Evolutionary conservation across 805 yeast genomes (phyloP).

Genomic region (Candida maltosa): DNA sequence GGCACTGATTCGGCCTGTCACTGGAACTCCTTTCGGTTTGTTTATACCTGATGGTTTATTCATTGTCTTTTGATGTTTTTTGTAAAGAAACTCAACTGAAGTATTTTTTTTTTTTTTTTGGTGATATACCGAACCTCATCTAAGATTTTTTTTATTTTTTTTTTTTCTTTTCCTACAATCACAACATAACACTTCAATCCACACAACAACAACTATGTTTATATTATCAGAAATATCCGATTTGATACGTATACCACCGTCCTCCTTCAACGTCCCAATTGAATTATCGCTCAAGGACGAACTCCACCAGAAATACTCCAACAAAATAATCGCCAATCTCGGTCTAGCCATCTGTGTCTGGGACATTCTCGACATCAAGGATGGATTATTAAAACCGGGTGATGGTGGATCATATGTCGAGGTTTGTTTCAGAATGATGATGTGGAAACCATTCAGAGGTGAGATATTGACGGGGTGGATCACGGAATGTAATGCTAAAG

Average conservation of each 20-base stretch:
- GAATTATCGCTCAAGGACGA: constrained; percentile 74
- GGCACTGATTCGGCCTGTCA: constrained; percentile 7
- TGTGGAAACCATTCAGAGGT: constrained; percentile 93
- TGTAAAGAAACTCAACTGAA: no score
- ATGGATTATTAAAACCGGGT: constrained; percentile 88
- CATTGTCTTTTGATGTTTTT: no score
- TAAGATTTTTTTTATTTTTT: no score
- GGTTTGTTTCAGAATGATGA: constrained; percentile 68
- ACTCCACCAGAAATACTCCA: constrained; percentile 79
- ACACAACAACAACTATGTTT: constrained; percentile 54
- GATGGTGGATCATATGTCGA: constrained; percentile 87
- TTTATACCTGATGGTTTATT: no score
- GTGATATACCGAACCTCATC: no score
- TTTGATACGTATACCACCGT: constrained; percentile 85
- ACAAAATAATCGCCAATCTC: constrained; percentile 76
- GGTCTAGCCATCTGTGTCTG: constrained; percentile 85
- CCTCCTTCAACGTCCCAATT: constrained; percentile 69
- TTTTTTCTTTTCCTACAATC: no score
- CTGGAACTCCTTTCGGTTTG: no score
- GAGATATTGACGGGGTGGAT: constrained; percentile 93
- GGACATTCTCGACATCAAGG: constrained; percentile 79
- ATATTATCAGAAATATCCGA: constrained; percentile 78
- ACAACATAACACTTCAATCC: not conserved
- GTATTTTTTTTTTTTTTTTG: no score
- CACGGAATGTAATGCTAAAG: constrained; percentile 81